Conservation (phyloP, 345 rosid species). For the Populus ilicifolia region DNA sequence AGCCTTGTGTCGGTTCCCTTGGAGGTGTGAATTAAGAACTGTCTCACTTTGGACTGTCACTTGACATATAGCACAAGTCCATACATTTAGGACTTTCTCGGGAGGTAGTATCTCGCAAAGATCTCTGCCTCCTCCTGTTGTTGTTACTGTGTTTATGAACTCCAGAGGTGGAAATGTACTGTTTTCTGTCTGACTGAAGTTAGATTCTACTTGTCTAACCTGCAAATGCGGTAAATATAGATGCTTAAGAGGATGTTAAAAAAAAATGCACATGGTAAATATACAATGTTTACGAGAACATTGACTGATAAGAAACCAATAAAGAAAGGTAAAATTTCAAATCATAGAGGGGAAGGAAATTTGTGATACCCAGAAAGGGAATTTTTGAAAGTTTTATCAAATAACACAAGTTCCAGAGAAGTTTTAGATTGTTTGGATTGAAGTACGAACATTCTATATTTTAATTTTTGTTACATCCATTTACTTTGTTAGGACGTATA, state of each 20-base stretch:
- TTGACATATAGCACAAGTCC: conserved; percentile 32
- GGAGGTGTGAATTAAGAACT: conserved; percentile 17
- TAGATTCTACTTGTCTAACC: conserved; percentile 1
- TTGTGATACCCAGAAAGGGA: not conserved
- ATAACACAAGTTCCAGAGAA: not conserved
- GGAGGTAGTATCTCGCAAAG: not conserved
- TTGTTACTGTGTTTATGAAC: not conserved
- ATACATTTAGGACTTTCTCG: conserved; percentile 19
- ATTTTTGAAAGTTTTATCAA: not conserved
- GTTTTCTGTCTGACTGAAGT: not conserved
- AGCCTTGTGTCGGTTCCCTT: conserved; percentile 23
- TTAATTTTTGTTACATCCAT: no score
- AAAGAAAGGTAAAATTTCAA: not conserved
- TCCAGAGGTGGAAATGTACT: not conserved
- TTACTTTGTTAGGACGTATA: no score
- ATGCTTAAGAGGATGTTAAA: not conserved
- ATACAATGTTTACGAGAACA: not conserved
- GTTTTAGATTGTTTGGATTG: not conserved
- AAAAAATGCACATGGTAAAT: not conserved
- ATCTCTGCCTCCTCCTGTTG: not conserved
- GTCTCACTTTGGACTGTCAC: conserved; percentile 13
- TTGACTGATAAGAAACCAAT: not conserved
- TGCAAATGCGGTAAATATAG: not conserved
- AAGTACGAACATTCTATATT: not conserved
- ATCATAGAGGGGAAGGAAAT: not conserved